A percentile compares a stretch with the other conserved stretches of the same genome.
Conservation (phyloP, 768 basidiomycete species). For the Collybia sp. region DNA sequence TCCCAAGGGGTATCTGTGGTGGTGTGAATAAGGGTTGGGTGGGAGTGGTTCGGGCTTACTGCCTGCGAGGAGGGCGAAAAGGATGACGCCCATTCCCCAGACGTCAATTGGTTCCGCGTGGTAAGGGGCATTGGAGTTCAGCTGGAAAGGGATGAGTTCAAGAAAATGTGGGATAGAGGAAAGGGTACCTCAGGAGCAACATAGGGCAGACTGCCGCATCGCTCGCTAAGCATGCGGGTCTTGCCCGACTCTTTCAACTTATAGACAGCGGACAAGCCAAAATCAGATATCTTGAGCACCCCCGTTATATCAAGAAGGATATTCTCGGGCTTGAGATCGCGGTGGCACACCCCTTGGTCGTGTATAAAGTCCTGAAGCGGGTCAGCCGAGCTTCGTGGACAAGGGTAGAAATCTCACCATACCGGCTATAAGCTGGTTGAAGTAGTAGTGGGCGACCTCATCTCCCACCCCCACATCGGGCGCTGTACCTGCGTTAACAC, state of each 20-base stretch:
- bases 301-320: conserved; percentile 81
- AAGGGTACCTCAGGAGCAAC: conserved; percentile 85
- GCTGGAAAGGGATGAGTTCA: conserved; percentile 31
- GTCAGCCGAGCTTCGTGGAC: neutral
- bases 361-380: conserved; percentile 73
- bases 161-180: neutral
- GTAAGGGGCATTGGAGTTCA: conserved; percentile 66
- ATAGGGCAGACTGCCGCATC: conserved; percentile 92
- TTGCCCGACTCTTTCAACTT: conserved; percentile 78
- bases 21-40: neutral
- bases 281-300: conserved; percentile 90
- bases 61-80: conserved; percentile 86
- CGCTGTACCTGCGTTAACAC: conserved; percentile 27
- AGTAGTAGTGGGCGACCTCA: conserved; percentile 87
- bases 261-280: conserved; percentile 90
- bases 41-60: conserved; percentile 47
- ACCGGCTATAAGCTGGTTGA: conserved; percentile 79
- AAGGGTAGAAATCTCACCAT: conserved; percentile 47
- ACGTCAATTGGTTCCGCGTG: conserved; percentile 91
- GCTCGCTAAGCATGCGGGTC: conserved; percentile 69
- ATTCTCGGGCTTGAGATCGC: conserved; percentile 97
- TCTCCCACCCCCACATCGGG: conserved; percentile 87
- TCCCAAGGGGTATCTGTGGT: conserved; percentile 90
- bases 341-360: conserved; percentile 85
- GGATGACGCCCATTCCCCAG: conserved; percentile 94